phyloP scores from a whole-genome alignment of 2,329 filamentous ascomycete species.

The Alternaria sp. region DNA sequence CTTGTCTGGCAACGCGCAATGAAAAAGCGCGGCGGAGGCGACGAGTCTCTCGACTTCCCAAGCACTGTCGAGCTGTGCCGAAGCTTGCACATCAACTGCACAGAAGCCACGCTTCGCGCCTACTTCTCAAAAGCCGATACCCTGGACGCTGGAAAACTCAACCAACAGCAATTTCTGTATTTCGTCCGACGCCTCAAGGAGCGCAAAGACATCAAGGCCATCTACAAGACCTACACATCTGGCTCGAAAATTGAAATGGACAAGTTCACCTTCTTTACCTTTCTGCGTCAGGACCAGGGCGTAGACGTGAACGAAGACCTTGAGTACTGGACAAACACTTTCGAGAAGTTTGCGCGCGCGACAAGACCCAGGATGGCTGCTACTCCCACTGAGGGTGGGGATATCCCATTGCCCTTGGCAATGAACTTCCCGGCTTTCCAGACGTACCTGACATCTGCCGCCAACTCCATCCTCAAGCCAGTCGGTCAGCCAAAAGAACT shows the following conservation, averaged over 20 bases:
- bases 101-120: slow-evolving; percentile 73
- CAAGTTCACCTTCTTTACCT: slow-evolving; percentile 76
- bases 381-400: slow-evolving; percentile 51
- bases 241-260: slow-evolving; percentile 71
- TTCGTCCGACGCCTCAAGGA: slow-evolving; percentile 87
- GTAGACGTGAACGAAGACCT: slow-evolving; percentile 76
- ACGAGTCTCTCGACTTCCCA: slow-evolving; percentile 77
- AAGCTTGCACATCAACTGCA: slow-evolving; percentile 90
- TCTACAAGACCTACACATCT: slow-evolving; percentile 70
- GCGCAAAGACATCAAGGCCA: slow-evolving; percentile 78
- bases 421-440: slow-evolving; percentile 85
- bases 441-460: slow-evolving; percentile 54
- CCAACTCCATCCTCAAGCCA: slow-evolving; percentile 73
- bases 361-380: slow-evolving; percentile 46
- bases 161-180: slow-evolving; percentile 81
- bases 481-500: slow-evolving; percentile 70
- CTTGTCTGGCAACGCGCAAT: slow-evolving; percentile 90
- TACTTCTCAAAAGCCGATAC: slow-evolving; percentile 79
- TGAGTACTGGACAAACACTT: slow-evolving; percentile 74
- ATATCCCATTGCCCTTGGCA: slow-evolving; percentile 57
- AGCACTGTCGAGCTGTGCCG: slow-evolving; percentile 86
- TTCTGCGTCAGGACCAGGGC: slow-evolving; percentile 76
- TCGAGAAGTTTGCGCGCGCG: slow-evolving; percentile 69
- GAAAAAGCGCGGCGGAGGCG: slow-evolving; percentile 68
- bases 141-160: slow-evolving; percentile 71